Percentiles rank a stretch among this genome's conserved stretches.
Conservation (phyloP, 2,329 filamentous ascomycete species). For the Periconia sp. region DNA sequence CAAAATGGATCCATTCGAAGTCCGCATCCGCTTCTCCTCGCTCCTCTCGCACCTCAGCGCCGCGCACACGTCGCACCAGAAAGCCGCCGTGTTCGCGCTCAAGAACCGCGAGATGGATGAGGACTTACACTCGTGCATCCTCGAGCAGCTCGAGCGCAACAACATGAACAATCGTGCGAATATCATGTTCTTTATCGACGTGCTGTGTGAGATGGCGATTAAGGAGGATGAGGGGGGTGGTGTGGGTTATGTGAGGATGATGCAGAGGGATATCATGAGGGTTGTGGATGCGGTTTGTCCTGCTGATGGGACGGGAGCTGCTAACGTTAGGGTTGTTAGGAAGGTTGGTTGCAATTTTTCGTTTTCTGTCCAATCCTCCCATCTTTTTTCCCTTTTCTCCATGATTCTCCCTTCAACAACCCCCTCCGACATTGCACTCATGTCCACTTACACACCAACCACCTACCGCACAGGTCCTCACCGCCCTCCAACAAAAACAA, state of each 20-base stretch:
- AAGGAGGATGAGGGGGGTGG: conserved; percentile 63
- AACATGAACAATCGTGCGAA: conserved; percentile 97
- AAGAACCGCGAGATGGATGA: conserved; percentile 95
- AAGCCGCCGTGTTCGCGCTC: conserved; percentile 91
- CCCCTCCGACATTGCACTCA: background rate
- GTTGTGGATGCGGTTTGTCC: conserved; percentile 93
- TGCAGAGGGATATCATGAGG: conserved; percentile 87
- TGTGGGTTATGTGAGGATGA: conserved; percentile 84
- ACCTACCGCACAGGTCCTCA: conserved; percentile 59
- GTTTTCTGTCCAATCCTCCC: too few species aligned
- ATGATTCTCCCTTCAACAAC: background rate
- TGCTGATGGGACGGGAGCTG: conserved; percentile 80
- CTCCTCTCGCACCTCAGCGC: conserved; percentile 91
- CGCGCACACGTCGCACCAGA: conserved; percentile 83
- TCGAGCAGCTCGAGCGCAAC: conserved; percentile 92
- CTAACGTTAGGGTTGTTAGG: conserved; percentile 90
- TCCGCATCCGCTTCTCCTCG: conserved; percentile 93
- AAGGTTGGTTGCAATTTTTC: conserved; percentile 58
- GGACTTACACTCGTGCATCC: conserved; percentile 93
- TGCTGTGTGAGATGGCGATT: conserved; percentile 83
- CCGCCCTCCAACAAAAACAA: conserved; percentile 67
- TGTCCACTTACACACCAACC: background rate
- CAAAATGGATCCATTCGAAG: conserved; percentile 91
- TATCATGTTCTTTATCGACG: conserved; percentile 99
- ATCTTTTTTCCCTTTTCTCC: background rate